Conservation (phyloP, 495 filamentous ascomycete species). For the Daldinia concentrica region DNA sequence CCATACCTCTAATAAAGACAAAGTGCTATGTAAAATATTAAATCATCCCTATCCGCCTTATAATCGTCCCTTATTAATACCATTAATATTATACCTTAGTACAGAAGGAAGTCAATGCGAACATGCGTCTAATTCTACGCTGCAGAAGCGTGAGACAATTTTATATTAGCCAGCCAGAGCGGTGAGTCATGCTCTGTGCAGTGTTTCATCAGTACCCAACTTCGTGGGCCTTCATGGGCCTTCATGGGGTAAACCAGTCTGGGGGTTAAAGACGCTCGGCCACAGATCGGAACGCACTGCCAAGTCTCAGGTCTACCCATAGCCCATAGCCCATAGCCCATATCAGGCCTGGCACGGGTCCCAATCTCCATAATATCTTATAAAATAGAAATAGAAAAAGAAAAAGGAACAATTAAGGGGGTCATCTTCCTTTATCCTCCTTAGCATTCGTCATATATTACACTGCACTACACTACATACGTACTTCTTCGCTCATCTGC, state of each 20-base stretch:
- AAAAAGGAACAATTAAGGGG: background rate
- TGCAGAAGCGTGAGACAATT: conserved; percentile 30
- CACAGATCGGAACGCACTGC: conserved; percentile 13
- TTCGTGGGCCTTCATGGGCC: conserved; percentile 5
- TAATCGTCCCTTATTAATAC: background rate
- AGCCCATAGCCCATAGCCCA: background rate
- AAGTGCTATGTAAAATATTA: too few species aligned
- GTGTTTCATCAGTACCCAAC: conserved; percentile 37
- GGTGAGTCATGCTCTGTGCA: conserved; percentile 21
- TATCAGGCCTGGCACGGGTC: conserved; percentile 25
- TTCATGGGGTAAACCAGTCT: conserved; percentile 25
- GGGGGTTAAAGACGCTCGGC: background rate
- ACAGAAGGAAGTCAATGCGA: conserved; percentile 4
- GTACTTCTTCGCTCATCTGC: background rate
- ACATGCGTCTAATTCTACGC: background rate
- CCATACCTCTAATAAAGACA: too few species aligned
- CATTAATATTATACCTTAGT: too few species aligned
- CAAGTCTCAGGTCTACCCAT: conserved; percentile 20
- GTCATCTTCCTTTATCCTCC: background rate
- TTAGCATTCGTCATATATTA: background rate
- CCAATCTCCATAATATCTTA: background rate
- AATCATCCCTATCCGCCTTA: background rate
- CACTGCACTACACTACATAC: too few species aligned
- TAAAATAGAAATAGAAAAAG: background rate
- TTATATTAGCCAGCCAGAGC: conserved; percentile 36